These are phyloP conservation scores for Aspergillus nomiae DNA, from an alignment of 2,329 filamentous ascomycete species.

Conservation along the genomic window DNA sequence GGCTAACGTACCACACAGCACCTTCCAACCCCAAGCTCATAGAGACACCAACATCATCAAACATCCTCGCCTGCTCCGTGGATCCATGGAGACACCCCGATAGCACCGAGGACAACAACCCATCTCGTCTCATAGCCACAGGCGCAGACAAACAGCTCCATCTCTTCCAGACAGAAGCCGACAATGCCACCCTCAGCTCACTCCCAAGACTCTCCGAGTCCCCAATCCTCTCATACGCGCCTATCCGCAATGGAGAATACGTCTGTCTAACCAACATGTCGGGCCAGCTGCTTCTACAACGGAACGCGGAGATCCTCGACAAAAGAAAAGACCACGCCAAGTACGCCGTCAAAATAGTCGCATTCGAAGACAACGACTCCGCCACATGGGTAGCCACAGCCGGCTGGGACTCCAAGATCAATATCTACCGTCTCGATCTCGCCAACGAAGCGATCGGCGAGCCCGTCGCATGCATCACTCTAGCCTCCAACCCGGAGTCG, in stretches of 20 bases:
- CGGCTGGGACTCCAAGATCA: constrained; percentile 62
- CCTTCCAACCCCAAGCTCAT: constrained; percentile 48
- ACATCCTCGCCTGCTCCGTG: constrained; percentile 55
- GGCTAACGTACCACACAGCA: constrained; percentile 33
- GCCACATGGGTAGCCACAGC: constrained; percentile 56
- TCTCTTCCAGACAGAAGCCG: constrained; percentile 38
- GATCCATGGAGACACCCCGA: constrained; percentile 35
- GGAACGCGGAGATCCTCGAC: constrained; percentile 46
- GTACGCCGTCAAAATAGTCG: constrained; percentile 58
- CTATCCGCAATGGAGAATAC: constrained; percentile 44
- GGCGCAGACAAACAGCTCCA: constrained; percentile 53
- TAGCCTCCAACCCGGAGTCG: constrained; percentile 59
- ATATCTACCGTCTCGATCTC: constrained; percentile 49
- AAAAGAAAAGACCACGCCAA: constrained; percentile 60
- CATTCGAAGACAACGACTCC: constrained; percentile 34
- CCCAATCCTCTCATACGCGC: constrained; percentile 56
- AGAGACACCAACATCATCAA: constrained; percentile 50
- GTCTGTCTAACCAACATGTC: constrained; percentile 62
- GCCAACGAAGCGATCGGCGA: constrained; percentile 24
- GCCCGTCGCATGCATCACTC: constrained; percentile 30
- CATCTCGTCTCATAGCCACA: constrained; percentile 44
- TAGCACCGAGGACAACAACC: constrained; percentile 9
- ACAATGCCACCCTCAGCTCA: constrained; percentile 25
- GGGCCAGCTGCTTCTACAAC: constrained; percentile 55
- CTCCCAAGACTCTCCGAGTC: constrained; percentile 34